Base-by-base conservation (phyloP, 768 basidiomycete species). In the Mycena belliarum region DNA sequence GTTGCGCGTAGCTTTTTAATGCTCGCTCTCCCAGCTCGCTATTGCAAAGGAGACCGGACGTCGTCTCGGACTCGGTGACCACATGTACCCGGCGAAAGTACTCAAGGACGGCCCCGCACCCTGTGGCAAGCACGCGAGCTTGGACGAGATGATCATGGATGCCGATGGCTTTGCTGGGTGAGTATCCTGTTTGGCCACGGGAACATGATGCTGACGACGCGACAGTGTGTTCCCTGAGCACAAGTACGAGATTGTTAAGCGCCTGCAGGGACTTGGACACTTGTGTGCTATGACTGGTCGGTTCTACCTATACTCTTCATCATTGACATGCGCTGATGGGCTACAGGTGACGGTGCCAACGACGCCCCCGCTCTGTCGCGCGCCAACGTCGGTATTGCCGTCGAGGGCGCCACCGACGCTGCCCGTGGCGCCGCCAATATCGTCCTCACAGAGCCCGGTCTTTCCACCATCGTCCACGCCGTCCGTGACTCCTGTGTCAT, bases 181-280 rank as follows among this genome's bases (percentile, higher is more conserved):
- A 96, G 65, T 98, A 95, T 92, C 93, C 96, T 77, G n/a, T 24
- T 10, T 18, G 6, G n/a, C n/a, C n/a, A n/a, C n/a, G n/a, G n/a
- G n/a, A n/a, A n/a, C n/a, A n/a, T n/a, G n/a, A 9, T 38, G 42
- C 24, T 12, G 6, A 26, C 4, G 25, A 28, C 21, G 21, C 26
- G 12, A 57, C 49, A 1, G 58, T 59, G 58, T 59, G 2, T 35
- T 49, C 12, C 58, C 58, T 35, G 58, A 49, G 28, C 96, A 98
- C 89, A 98, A 98, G 84, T 98, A 96, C 72, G 95, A 98, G 74
- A 98, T 98, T 62, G 95, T 98, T 78, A 97, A 95, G 80, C 92
- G 95, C 65, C 88, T 98, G 52, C 95, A 98, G 71, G 93, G 86
- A 70, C 88, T 98, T 59, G 96, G 95, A 50, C 95, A 97, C 76